Conservation (phyloP, 2,329 filamentous ascomycete species). For the Xylariaceae sp. region DNA sequence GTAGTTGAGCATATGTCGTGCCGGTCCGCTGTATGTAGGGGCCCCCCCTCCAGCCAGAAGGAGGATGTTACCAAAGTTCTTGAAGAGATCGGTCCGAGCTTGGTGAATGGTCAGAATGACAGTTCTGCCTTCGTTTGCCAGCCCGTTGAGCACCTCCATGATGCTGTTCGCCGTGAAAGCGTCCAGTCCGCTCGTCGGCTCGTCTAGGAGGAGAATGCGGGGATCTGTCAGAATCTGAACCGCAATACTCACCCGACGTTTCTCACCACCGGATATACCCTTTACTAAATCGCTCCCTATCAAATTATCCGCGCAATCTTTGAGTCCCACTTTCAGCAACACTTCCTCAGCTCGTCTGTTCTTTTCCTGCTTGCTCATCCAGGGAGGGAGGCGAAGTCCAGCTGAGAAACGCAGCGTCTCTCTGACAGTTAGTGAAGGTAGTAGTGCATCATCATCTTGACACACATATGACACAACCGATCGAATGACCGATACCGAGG, state of each 20-base stretch:
- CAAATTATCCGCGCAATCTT: constrained; percentile 72
- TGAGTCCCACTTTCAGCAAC: constrained; percentile 69
- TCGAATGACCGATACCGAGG: constrained; percentile 64
- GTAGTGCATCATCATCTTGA: constrained; percentile 71
- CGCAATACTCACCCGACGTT: constrained; percentile 72
- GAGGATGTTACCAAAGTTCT: constrained; percentile 66
- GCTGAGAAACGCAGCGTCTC: constrained; percentile 71
- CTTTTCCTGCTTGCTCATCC: constrained; percentile 67
- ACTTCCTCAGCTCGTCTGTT: constrained; percentile 65
- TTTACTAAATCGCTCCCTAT: constrained; percentile 70
- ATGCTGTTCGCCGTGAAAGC: constrained; percentile 76
- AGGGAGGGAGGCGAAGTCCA: constrained; percentile 64
- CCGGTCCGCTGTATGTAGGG: constrained; percentile 63
- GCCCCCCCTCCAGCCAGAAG: constrained; percentile 67
- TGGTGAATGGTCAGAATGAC: constrained; percentile 76
- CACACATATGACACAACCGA: constrained; percentile 74
- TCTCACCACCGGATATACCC: constrained; percentile 76
- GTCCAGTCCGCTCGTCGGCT: constrained; percentile 72
- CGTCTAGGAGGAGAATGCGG: constrained; percentile 67
- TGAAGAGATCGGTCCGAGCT: constrained; percentile 68
- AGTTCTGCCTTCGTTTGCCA: constrained; percentile 70
- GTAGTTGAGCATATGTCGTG: constrained; percentile 60
- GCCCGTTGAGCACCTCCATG: constrained; percentile 65
- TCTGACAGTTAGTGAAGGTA: constrained; percentile 70
- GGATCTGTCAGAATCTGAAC: constrained; percentile 75